Base-by-base conservation (phyloP, 192 early-diverging fungal genomes). In the Coemansia sp. region DNA sequence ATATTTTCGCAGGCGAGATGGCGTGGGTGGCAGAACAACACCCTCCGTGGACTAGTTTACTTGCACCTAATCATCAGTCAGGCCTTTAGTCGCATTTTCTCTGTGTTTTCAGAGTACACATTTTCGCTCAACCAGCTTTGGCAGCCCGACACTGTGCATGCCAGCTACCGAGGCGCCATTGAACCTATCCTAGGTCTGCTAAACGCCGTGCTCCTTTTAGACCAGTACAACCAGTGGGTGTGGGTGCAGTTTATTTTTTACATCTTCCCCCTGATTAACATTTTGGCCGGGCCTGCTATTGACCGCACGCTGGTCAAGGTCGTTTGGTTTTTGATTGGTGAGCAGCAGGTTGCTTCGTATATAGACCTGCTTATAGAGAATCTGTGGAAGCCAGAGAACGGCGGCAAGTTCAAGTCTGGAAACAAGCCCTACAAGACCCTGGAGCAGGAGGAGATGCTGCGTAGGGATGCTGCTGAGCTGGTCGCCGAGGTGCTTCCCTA, bases 171-270 rank as follows among this genome's bases (percentile, higher is more conserved):
- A 3, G 72, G 72, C 13, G 72, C 72, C 1, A 64, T 75, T 15
- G 60, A 67, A 25, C 59, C 60, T 2, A 42, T 68, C 27, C 39
- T 75, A 13, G 60, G 46, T 5, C 48, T 68, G 15, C 38, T 56
- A 11, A 75, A 75, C 30, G 60, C 60, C 19, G 26, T 58, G 1
- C 46, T 75, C 14, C 44, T 64, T 25, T 45, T 75, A 1, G 72
- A 68, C 29, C 60, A 53, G n/a, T 75, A 75, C 32, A 67, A 68
- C 46, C 60, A 68, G 26, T 75, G 72, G 72, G 64, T 59, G 18
- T 75, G 72, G 72, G 55, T 37, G n/a, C 72, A 75, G 41, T 75
- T 75, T 35, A 28, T 75, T 17, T 68, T 68, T 32, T 75, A 75
- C 50, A 64, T 75, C 17, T 68, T 68, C 28, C 72, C 72, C 18